Conservation (phyloP, 257 asterid species). For the Salvia hispanica region DNA sequence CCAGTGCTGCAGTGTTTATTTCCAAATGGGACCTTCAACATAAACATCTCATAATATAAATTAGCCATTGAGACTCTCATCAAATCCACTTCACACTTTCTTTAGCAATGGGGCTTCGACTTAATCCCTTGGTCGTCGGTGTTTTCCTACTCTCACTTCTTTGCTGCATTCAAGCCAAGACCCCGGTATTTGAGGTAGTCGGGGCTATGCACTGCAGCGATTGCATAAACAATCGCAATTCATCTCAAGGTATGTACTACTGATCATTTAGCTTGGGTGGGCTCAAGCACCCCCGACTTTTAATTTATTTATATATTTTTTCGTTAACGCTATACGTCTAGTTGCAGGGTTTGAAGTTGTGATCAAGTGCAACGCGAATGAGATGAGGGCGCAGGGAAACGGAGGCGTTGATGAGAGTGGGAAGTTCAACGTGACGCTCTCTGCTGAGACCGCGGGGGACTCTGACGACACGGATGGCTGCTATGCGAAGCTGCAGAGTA, state of each 20-base stretch:
- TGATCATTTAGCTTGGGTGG: too few species aligned
- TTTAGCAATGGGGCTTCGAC: slow-evolving; percentile 32
- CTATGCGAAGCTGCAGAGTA: slow-evolving; percentile 40
- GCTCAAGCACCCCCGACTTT: too few species aligned
- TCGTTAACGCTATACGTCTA: too few species aligned
- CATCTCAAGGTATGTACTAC: slow-evolving; percentile 28
- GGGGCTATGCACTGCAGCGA: slow-evolving; percentile 46
- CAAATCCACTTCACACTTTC: background rate
- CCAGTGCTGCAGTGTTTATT: slow-evolving; percentile 10
- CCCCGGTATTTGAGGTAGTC: slow-evolving; percentile 36
- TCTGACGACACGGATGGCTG: slow-evolving; percentile 31
- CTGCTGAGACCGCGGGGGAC: slow-evolving; percentile 28
- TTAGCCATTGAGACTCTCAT: background rate
- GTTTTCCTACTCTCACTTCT: slow-evolving; percentile 27
- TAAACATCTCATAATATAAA: slow-evolving; percentile 39
- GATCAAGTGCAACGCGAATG: slow-evolving; percentile 39
- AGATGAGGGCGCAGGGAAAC: slow-evolving; percentile 34
- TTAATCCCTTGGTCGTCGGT: slow-evolving; percentile 22
- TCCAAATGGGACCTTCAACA: slow-evolving; percentile 27
- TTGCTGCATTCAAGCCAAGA: slow-evolving; percentile 34
- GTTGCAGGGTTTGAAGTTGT: slow-evolving; percentile 36
- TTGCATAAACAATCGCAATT: slow-evolving; percentile 23
- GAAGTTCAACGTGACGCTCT: slow-evolving; percentile 37
- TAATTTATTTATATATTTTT: too few species aligned
- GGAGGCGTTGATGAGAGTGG: slow-evolving; percentile 38